Conservation (phyloP, 1,284 basidiomycete species). For the Sphaerobolus stellatus region DNA sequence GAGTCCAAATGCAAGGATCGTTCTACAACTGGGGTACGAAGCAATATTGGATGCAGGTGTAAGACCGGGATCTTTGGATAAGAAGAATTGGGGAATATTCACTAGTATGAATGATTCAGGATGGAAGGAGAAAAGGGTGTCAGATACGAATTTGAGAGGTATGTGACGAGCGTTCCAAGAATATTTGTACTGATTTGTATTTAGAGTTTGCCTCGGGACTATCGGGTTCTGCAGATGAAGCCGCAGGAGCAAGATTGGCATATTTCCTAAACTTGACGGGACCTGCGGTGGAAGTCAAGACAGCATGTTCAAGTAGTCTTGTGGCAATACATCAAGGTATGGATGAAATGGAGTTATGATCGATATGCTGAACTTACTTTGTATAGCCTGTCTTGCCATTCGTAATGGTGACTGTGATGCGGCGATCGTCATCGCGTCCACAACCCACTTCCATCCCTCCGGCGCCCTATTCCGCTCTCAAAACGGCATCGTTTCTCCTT, state of each 20-base stretch:
- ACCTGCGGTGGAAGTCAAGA: conserved; percentile 19
- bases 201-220: background rate
- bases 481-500: conserved; percentile 16
- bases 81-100: conserved; percentile 17
- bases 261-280: conserved; percentile 20
- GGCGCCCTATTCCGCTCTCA: conserved; percentile 16
- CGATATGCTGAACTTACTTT: background rate
- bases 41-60: conserved; percentile 21
- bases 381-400: conserved; percentile 17
- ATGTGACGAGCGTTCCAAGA: background rate
- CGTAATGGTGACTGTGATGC: conserved; percentile 20
- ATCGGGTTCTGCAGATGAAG: conserved; percentile 9
- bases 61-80: conserved; percentile 13
- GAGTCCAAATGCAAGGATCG: conserved; percentile 16
- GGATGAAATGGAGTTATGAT: background rate
- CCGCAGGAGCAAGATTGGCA: conserved; percentile 14
- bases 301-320: conserved; percentile 21
- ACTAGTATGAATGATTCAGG: conserved; percentile 20
- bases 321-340: conserved; percentile 22
- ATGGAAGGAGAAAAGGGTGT: conserved; percentile 14
- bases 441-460: conserved; percentile 18
- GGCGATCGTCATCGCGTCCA: conserved; percentile 19
- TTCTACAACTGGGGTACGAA: conserved; percentile 17
- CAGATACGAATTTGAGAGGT: conserved; percentile 8
- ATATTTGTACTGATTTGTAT: background rate